Evolutionary conservation across 1,284 basidiomycete species (phyloP).

Genomic region (Heterobasidion irregulare): DNA sequence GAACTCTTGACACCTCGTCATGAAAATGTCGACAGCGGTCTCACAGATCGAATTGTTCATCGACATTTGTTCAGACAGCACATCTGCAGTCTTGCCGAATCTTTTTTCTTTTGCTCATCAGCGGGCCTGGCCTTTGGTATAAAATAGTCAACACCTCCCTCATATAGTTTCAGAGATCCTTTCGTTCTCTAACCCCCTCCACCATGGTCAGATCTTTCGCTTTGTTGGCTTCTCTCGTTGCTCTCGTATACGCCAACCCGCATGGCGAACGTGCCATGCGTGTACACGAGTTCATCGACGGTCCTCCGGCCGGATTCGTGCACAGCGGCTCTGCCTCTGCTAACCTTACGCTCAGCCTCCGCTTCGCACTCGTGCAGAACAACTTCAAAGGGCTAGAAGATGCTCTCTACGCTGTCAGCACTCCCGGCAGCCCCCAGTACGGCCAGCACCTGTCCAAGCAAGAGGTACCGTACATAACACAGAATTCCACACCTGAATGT

Average conservation of each 20-base stretch:
- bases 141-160: too few species aligned
- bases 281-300: neutral
- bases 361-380: slow-evolving; percentile 17
- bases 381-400: slow-evolving; percentile 21
- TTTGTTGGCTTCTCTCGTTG: too few species aligned
- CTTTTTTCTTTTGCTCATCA: too few species aligned
- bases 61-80: too few species aligned
- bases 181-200: too few species aligned
- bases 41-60: too few species aligned
- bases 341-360: slow-evolving; percentile 12
- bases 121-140: too few species aligned
- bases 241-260: neutral
- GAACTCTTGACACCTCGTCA: too few species aligned
- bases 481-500: neutral
- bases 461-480: slow-evolving; percentile 13
- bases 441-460: slow-evolving; percentile 21
- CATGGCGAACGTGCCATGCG: neutral
- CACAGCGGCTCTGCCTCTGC: slow-evolving; percentile 9
- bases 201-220: too few species aligned
- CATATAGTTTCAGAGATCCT: too few species aligned
- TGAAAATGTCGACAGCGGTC: too few species aligned
- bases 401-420: slow-evolving; percentile 19
- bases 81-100: too few species aligned
- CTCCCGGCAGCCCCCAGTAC: slow-evolving; percentile 18
- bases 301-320: neutral